phyloP scores from a whole-genome alignment of 2,329 filamentous ascomycete species.

The Aspergillus neotritici region DNA sequence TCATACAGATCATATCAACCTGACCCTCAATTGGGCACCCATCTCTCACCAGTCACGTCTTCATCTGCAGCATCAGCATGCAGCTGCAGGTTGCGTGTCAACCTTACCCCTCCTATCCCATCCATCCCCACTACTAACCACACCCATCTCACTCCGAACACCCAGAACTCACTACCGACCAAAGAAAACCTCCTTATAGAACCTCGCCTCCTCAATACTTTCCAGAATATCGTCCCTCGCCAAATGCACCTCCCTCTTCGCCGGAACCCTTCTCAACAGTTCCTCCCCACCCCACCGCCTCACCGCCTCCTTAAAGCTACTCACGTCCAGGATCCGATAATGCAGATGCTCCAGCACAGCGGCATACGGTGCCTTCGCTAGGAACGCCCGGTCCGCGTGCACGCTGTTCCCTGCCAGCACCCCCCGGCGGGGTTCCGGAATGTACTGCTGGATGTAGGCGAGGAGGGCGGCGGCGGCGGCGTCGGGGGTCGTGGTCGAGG shows the following conservation, averaged over 20 bases:
- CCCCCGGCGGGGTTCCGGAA: conserved; percentile 61
- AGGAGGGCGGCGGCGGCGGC: conserved; percentile 68
- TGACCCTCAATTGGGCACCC: conserved; percentile 1
- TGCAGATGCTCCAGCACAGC: conserved; percentile 71
- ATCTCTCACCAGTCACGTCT: background rate
- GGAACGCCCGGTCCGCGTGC: conserved; percentile 80
- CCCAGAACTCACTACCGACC: conserved; percentile 6
- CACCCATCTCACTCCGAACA: background rate
- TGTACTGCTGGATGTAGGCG: conserved; percentile 66
- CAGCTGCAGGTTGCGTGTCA: background rate
- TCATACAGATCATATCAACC: no score
- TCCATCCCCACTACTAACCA: background rate
- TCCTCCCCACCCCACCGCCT: conserved; percentile 68
- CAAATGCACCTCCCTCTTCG: conserved; percentile 72
- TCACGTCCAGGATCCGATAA: conserved; percentile 89
- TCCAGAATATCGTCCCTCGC: conserved; percentile 87
- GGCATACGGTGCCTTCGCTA: conserved; percentile 68
- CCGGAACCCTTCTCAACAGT: conserved; percentile 57
- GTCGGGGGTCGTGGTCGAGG: conserved; percentile 65
- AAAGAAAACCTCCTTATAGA: conserved; percentile 71
- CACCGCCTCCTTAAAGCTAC: conserved; percentile 83
- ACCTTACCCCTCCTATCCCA: background rate
- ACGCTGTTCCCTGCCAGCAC: conserved; percentile 89
- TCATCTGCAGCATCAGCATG: background rate
- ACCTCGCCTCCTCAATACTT: conserved; percentile 86